These are phyloP conservation scores for Backusella macrospora DNA, from an alignment of 192 early-diverging fungal genomes.

Conservation along the genomic window DNA sequence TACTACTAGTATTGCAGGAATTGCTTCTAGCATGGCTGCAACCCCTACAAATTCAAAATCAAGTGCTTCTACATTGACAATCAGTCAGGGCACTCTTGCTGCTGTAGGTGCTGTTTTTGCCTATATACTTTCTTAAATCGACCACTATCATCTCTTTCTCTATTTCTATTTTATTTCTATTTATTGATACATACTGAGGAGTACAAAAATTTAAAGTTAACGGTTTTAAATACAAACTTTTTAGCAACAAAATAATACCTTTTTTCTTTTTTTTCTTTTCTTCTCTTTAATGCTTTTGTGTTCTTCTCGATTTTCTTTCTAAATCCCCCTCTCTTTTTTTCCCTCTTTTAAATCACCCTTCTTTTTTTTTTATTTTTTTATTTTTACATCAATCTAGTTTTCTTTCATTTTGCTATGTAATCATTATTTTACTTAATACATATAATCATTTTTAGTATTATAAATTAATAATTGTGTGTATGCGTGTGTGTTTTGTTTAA, in stretches of 20 bases:
- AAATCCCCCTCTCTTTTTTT: neutral
- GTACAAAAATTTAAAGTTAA: constrained; percentile 10
- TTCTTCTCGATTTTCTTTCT: neutral
- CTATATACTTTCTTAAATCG: constrained; percentile 8
- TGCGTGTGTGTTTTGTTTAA: neutral
- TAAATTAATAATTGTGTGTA: neutral
- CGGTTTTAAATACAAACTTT: neutral
- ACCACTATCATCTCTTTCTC: neutral
- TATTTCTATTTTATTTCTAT: neutral
- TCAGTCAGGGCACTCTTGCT: constrained; percentile 12
- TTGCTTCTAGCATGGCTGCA: constrained; percentile 7
- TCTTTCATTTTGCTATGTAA: constrained; percentile 20
- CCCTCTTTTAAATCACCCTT: neutral
- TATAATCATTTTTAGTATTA: constrained; percentile 9
- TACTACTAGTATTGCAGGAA: neutral
- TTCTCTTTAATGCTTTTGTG: neutral
- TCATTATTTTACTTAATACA: constrained; percentile 23
- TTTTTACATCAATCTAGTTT: neutral
- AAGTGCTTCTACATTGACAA: constrained; percentile 17
- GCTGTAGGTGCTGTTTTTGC: constrained; percentile 5
- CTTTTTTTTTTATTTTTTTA: neutral
- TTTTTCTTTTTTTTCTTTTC: constrained; percentile 1
- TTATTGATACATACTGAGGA: neutral
- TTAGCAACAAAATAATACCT: neutral
- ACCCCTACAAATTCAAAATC: constrained; percentile 22